Base-by-base conservation (phyloP, 129 eudicot genomes). In the Centella asiatica region DNA sequence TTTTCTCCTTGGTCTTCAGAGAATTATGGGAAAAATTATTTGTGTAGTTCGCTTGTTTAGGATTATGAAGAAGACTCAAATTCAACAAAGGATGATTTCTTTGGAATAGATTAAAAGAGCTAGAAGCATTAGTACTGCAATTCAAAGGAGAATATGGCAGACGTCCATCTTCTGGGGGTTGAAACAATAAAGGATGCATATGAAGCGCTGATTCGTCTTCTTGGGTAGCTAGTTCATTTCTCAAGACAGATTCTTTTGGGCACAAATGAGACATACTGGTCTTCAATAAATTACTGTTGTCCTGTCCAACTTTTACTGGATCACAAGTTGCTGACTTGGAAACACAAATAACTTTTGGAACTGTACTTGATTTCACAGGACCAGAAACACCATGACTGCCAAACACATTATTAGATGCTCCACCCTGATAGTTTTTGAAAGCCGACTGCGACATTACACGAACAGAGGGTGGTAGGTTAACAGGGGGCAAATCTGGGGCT, bases 401-500 rank as follows among this genome's bases (percentile, higher is more conserved):
- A 44, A 63, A 27, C 65, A 39, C 34, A 44, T 52, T 80, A 37
- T 57, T 60, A n/a, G 76, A 60, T 29, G 77, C 55, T 65, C 71
- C 81, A 37, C 52, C 78, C 68, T 72, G 83, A 32, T 78, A 90
- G 55, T 48, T 77, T 62, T 74, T 76, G 60, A 87, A 78, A 28
- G 96, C 90, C 2, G 95, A 80, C 58, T 84, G 88, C 1, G 99
- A 77, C 81, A 92, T 92, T 45, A 92, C 58, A 37, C 96, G 95
- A 44, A 87, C 99, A 55, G 96, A 73, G 57, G 99, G 81, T 4
- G 99, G 99, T 53, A 92, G 96, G 75, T 92, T 87, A 22, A 92
- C 95, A 64, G 96, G 96, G 66, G 99, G 99, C 74, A 92, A 69
- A 66, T 71, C 88, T 2, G 99, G 99, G 37, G 99, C 95, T 71